phyloP scores from a whole-genome alignment of 164 flowering plant genomes.

The Warburgia ugandensis region DNA sequence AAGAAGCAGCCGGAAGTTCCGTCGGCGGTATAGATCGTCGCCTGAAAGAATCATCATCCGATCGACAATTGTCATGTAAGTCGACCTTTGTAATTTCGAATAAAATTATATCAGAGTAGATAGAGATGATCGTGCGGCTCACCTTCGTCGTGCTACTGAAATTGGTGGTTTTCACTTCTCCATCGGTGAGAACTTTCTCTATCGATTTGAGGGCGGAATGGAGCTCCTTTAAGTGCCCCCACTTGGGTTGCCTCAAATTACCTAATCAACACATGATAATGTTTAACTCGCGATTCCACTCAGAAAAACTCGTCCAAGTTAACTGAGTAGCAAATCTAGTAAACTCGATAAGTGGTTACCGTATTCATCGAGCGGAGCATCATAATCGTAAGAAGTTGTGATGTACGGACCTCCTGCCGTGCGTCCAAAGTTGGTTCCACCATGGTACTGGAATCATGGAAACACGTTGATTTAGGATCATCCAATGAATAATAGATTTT shows the following conservation, averaged over 20 bases:
- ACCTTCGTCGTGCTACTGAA: constrained; percentile 8
- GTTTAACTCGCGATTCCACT: too few relatives aligned
- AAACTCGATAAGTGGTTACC: too few relatives aligned
- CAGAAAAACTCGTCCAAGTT: too few relatives aligned
- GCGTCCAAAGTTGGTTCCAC: constrained; percentile 42
- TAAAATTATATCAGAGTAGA: too few relatives aligned
- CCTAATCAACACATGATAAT: too few relatives aligned
- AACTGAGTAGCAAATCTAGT: too few relatives aligned
- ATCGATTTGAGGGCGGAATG: constrained; percentile 21
- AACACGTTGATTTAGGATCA: too few relatives aligned
- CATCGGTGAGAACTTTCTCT: constrained; percentile 28
- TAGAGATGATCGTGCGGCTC: too few relatives aligned
- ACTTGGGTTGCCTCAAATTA: constrained; percentile 35
- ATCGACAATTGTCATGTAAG: too few relatives aligned
- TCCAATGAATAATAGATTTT: too few relatives aligned
- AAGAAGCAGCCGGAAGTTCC: constrained; percentile 43
- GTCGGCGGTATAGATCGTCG: constrained; percentile 5
- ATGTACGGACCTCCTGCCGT: constrained; percentile 40
- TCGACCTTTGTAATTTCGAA: too few relatives aligned
- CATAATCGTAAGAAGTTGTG: constrained; percentile 35
- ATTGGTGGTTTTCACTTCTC: constrained; percentile 2
- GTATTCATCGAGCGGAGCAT: constrained; percentile 44
- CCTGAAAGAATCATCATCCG: too few relatives aligned
- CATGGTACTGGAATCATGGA: constrained; percentile 26
- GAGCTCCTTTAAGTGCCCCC: constrained; percentile 40